Conservation (phyloP, 179 eudicot species). For the Spergularia azorica region DNA sequence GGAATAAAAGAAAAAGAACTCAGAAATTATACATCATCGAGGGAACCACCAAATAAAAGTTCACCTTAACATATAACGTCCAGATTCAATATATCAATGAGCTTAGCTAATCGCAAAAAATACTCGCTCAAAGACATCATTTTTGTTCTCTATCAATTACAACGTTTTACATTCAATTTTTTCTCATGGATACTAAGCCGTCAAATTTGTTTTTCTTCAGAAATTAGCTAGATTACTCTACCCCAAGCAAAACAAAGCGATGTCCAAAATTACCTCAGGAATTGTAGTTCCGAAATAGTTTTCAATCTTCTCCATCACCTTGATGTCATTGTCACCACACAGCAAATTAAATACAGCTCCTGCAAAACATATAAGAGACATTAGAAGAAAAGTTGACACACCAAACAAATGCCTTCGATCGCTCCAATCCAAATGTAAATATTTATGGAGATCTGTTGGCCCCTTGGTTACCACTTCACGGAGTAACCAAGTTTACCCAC, state of each 20-base stretch:
- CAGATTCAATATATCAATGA: too few relatives aligned
- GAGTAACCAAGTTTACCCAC: neutral
- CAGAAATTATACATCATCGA: neutral
- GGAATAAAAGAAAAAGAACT: neutral
- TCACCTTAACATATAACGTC: too few relatives aligned
- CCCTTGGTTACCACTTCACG: neutral
- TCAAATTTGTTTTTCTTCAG: neutral
- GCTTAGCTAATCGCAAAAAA: too few relatives aligned
- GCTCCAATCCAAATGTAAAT: neutral
- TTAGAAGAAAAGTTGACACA: neutral
- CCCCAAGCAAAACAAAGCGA: neutral
- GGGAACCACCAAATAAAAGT: neutral
- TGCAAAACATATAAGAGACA: constrained; percentile 32
- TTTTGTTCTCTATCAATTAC: neutral
- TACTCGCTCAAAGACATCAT: neutral
- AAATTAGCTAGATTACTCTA: neutral
- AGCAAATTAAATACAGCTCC: constrained; percentile 80
- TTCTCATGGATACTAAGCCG: neutral
- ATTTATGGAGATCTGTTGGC: neutral
- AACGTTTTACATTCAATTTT: neutral
- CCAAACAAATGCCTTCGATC: too few relatives aligned
- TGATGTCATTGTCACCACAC: constrained; percentile 45
- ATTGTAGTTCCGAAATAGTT: constrained; percentile 51
- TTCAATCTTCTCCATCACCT: constrained; percentile 72
- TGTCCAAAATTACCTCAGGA: constrained; percentile 45